Base-by-base conservation (phyloP, 164 flowering plant species). In the Macadamia integrifolia region DNA sequence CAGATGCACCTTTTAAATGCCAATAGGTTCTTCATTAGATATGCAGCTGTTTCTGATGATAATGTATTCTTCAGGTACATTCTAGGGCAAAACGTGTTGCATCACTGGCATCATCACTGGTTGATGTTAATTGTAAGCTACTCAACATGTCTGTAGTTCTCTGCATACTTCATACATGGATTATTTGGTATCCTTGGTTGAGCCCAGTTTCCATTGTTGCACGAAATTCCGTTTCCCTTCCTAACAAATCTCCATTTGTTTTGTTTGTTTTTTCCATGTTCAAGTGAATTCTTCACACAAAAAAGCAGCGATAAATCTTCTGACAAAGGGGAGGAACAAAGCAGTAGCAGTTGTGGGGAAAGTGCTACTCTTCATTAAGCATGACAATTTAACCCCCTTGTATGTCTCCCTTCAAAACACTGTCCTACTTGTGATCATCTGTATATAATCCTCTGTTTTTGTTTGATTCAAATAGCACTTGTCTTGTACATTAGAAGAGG, bases 301-400 rank as follows among this genome's bases (percentile, higher is more conserved):
- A 80, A 80, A 70, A 70, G 79, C 78, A 46, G 80, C 83, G 6
- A 48, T 89, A 59, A 85, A 80, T 72, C 62, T 46, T 68, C 84
- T 93, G 58, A 66, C 46, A 11, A 95, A 86, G 71, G 98, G 97
- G 67, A 77, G 79, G 58, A 93, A 90, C 76, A 87, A 82, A 80
- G 70, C 81, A 64, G 79, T 76, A 60, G 89, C 87, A 60, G 69
- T 93, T 58, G 65, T 75, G 11, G 95, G 88, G 49, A 86, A 84
- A 77, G 98, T 93, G 63, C 67, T 90, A 13, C 81, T 81, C 72
- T 83, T 81, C 66, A 69, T 89, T 58, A 86, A 82, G 70, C 89
- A 88, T 65, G 92, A 86, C 18, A 81, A 67, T 75, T 76, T 68
- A 61, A 68, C 91, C 64, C 98, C 97, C 35, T 71, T 87, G 98